Evolutionary conservation across 1,139 yeast genomes (phyloP), one percentile per base, ranked within the genome.

Genomic region (Pichia inconspicua): DNA sequence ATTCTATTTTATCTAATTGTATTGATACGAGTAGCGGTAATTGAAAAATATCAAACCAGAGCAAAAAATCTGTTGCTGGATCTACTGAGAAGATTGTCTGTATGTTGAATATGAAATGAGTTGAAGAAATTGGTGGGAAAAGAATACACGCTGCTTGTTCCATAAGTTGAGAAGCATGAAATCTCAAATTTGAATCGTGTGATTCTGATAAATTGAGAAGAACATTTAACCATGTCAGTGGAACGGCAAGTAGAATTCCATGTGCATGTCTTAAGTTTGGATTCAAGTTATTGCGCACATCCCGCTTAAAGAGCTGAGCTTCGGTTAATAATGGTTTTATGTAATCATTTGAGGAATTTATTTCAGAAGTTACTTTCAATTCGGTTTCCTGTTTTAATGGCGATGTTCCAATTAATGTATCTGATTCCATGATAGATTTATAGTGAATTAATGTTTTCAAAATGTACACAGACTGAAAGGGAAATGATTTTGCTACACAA

Each of bases 351-450:
- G 14, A 30, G n/a, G 34, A 12, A 10, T 3, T 30, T 14, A 30
- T 10, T 14, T 30, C n/a, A 30, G 11, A 11, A 11, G 34, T 30
- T 5, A 30, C 34, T 30, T 30, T 30, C n/a, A 30, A 6, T 30
- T 30, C n/a, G 12, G 34, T 4, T 30, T 30, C 22, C 22, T 38
- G 27, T 14, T 6, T 5, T 14, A 14, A 8, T 22, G 40, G 40
- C 2, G 40, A 38, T 7, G 40, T 15, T 14, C 5, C 40, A 7
- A 38, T 22, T 8, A 22, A 22, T 7, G 40, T 38, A 22, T 22
- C 28, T 5, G 40, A 38, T 7, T 38, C 40, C 40, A 38, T 38
- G 8, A 9, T 38, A 9, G 63, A 77, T 79, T 60, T 30, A 11
- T n/a, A 12, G 15, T 3, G 6, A 6, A 3, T 2, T 30, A 30